Evolutionary conservation across 1,284 basidiomycete genomes (phyloP).

Genomic region (Trametes hirsuta): DNA sequence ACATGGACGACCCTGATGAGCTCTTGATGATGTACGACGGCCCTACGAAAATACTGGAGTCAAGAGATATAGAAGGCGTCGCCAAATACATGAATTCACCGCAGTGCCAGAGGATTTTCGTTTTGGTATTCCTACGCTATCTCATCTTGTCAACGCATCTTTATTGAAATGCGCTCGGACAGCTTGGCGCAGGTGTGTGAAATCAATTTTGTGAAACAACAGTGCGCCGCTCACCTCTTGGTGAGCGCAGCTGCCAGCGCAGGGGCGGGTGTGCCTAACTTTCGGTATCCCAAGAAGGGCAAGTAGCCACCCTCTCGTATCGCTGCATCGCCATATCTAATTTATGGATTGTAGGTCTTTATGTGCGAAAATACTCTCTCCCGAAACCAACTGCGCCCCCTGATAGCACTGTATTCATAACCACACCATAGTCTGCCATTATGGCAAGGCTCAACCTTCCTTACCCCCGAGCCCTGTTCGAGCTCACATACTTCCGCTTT

Average conservation of each 20-base stretch:
- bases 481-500: slow-evolving; percentile 71
- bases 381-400: not conserved
- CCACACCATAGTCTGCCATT: slow-evolving; percentile 5
- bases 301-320: slow-evolving; percentile 20
- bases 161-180: slow-evolving; percentile 17
- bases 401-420: not conserved
- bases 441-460: slow-evolving; percentile 73
- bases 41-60: slow-evolving; percentile 37
- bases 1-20: slow-evolving; percentile 23
- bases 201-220: not conserved
- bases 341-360: slow-evolving; percentile 49
- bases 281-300: slow-evolving; percentile 78
- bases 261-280: slow-evolving; percentile 81
- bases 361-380: slow-evolving; percentile 38
- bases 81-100: slow-evolving; percentile 71
- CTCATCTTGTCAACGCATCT: not conserved
- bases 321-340: not conserved
- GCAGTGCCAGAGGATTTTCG: slow-evolving; percentile 64
- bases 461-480: slow-evolving; percentile 81
- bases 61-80: slow-evolving; percentile 45
- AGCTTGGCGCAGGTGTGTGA: slow-evolving; percentile 19
- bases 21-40: slow-evolving; percentile 31
- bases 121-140: slow-evolving; percentile 60
- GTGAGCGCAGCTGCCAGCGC: slow-evolving; percentile 65
- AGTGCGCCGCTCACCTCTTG: not conserved